Base-by-base conservation (phyloP, 192 early-diverging fungal genomes). In the Backusella mclennaniae region DNA sequence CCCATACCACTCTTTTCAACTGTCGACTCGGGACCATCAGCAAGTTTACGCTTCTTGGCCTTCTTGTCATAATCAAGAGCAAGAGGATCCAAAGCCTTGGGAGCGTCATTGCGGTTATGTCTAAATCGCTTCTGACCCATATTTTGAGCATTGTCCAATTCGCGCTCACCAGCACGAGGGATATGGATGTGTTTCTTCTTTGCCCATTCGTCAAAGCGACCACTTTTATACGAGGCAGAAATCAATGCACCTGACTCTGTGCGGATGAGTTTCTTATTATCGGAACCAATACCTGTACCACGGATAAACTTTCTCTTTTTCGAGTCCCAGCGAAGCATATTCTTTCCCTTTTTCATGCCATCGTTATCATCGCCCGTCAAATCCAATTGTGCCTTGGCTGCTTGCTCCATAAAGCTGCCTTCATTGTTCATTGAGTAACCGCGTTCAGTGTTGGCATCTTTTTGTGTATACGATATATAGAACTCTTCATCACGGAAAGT, bases 231-330 rank as follows among this genome's bases (percentile, higher is more conserved):
- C 19, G 89, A 89, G 5, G 96, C 98, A 4, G 93, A 92, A 33
- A 99, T 89, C 78, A 92, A 83, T n/a, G 92, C 91, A 41, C 98
- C 98, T 68, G 87, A 93, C 77, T 99, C 98, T 4, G 94, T 95
- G 46, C 88, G 89, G 70, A 99, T 97, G 72, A 95, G 76, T 87
- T 98, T 99, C 80, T 96, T 96, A 85, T 99, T 99, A 77, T 99
- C 97, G 0, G 92, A 78, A 17, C 98, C 98, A 74, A 97, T 89
- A 26, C 95, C 95, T 4, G 81, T 76, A 26, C 96, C 91, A 36
- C 85, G 82, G 41, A 96, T 90, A 89, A 98, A 99, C 74, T 91
- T 92, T 83, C 95, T 96, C 86, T 98, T 98, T 78, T 91, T 95
- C 68, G 89, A 87, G 81, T 99, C 97, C 98, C 98, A 99, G 39